Evolutionary conservation across 2,329 filamentous ascomycete species (phyloP).

Genomic region (Acephala macrosclerotiorum): DNA sequence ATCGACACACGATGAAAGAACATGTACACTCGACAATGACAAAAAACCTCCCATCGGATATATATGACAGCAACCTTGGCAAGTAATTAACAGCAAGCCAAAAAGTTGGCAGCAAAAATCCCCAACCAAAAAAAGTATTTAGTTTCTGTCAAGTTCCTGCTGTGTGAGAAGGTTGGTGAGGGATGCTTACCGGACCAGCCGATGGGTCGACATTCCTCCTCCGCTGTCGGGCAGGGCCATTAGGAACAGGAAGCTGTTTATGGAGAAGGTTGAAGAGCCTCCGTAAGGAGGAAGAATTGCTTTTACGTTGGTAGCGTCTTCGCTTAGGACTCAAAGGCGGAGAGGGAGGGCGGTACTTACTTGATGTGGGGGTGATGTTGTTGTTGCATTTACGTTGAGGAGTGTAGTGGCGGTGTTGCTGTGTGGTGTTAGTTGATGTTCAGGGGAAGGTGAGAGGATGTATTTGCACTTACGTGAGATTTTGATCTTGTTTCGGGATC

Average conservation of each 20-base stretch:
- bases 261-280: not conserved
- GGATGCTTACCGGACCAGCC: constrained; percentile 6
- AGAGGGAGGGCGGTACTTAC: not conserved
- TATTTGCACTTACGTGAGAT: not conserved
- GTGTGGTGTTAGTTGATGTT: not conserved
- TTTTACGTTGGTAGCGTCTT: not conserved
- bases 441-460: not conserved
- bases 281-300: not conserved
- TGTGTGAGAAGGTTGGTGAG: not conserved
- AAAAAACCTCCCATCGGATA: not conserved
- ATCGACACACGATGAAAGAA: not conserved
- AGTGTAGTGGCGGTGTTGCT: not conserved
- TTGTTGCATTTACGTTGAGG: too few species aligned
- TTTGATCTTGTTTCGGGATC: not conserved
- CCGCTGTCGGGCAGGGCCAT: not conserved
- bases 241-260: too few species aligned
- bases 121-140: not conserved
- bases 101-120: not conserved
- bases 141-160: constrained; percentile 4
- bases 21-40: not conserved
- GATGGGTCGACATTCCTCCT: not conserved
- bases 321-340: not conserved
- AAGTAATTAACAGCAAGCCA: too few species aligned
- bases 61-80: not conserved
- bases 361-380: not conserved